A percentile compares a stretch with the other conserved stretches of the same genome.
Evolutionary conservation across 352 stramenopile genomes (phyloP).

Genomic region (Globisporangium cederbergense): DNA sequence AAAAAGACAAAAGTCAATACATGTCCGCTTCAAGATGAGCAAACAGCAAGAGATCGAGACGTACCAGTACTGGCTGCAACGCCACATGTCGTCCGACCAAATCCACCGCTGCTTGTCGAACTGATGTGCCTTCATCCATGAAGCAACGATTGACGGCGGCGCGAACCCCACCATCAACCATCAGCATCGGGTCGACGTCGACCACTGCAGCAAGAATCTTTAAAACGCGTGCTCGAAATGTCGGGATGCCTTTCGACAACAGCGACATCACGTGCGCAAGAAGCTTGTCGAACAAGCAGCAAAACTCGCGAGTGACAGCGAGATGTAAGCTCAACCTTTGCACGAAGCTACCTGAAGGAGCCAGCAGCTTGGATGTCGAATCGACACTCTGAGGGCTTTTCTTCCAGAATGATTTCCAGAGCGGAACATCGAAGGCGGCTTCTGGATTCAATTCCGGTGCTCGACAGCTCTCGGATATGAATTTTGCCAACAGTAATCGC

Average conservation of each 20-base stretch:
- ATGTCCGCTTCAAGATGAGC: background rate
- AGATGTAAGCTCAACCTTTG: slow-evolving; percentile 46
- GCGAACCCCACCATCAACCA: slow-evolving; percentile 61
- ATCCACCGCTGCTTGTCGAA: slow-evolving; percentile 81
- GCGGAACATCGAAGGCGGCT: slow-evolving; percentile 17
- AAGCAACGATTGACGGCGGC: slow-evolving; percentile 64
- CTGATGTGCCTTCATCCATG: slow-evolving; percentile 71
- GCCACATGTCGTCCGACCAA: slow-evolving; percentile 81
- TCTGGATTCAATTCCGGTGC: background rate
- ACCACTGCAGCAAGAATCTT: slow-evolving; percentile 75
- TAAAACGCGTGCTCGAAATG: slow-evolving; percentile 72
- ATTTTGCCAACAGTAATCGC: slow-evolving; percentile 54
- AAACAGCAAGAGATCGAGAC: slow-evolving; percentile 4
- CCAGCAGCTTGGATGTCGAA: slow-evolving; percentile 39
- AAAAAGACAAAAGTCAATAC: background rate
- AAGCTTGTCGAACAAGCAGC: slow-evolving; percentile 59
- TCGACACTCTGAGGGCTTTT: slow-evolving; percentile 25
- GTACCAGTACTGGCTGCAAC: slow-evolving; percentile 72
- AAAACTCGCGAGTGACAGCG: slow-evolving; percentile 58
- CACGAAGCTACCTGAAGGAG: slow-evolving; percentile 40
- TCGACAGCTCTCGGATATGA: slow-evolving; percentile 31
- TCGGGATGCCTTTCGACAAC: slow-evolving; percentile 66
- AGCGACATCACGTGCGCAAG: slow-evolving; percentile 74
- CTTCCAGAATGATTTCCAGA: slow-evolving; percentile 59
- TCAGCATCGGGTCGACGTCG: slow-evolving; percentile 82